phyloP scores from a whole-genome alignment of 257 asterid species.

The Anisodus tanguticus region DNA sequence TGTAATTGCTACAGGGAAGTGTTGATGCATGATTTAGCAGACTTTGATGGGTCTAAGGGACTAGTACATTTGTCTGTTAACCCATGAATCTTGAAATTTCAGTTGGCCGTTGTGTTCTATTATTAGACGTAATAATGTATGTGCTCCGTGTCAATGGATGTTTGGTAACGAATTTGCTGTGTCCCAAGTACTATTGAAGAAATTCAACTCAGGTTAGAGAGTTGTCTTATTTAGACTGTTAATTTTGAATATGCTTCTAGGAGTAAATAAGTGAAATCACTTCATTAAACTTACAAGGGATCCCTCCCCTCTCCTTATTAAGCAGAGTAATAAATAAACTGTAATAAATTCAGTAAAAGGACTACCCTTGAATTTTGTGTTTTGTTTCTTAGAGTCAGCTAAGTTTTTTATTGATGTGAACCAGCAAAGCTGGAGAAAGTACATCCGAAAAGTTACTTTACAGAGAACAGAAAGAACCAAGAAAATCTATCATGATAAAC shows the following conservation, averaged over 20 bases:
- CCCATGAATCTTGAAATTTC: constrained; percentile 1
- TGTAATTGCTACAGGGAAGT: not conserved
- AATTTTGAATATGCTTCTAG: constrained; percentile 12
- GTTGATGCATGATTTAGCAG: constrained; percentile 21
- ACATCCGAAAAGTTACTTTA: not conserved
- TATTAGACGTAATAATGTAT: constrained; percentile 3
- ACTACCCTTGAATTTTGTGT: not conserved
- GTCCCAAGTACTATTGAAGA: not conserved
- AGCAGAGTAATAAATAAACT: not conserved
- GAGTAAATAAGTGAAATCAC: constrained; percentile 18
- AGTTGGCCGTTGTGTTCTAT: not conserved
- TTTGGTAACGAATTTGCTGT: not conserved
- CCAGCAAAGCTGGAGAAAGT: constrained; percentile 2
- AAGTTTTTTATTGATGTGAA: constrained; percentile 2
- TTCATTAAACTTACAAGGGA: not conserved
- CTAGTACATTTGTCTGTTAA: not conserved
- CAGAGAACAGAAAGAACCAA: not conserved
- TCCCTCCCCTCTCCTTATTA: constrained; percentile 3
- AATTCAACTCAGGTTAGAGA: not conserved
- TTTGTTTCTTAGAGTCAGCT: not conserved
- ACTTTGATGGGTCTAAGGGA: constrained; percentile 13
- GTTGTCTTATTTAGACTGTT: not conserved
- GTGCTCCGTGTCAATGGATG: not conserved
- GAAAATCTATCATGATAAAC: not conserved
- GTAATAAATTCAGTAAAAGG: not conserved